A percentile compares a stretch with the other conserved stretches of the same genome.
These are phyloP conservation scores for Myxozyma geophila DNA, from an alignment of 805 yeast genomes.

Conservation along the genomic window DNA sequence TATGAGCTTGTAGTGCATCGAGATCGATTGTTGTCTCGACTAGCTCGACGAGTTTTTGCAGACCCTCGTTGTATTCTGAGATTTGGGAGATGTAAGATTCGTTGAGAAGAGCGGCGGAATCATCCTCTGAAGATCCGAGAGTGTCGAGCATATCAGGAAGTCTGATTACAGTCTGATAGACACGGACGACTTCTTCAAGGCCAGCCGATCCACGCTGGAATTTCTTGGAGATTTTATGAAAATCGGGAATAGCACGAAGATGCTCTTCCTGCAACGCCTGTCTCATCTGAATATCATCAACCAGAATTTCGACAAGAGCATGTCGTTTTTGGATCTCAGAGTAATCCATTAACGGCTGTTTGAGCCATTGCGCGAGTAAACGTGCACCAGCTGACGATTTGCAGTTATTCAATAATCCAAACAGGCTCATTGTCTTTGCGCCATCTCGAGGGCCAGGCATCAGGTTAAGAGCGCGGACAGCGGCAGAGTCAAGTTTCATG, in stretches of 20 bases:
- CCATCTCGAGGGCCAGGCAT: slow-evolving; percentile 65
- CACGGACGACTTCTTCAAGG: slow-evolving; percentile 85
- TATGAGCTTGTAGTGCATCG: slow-evolving; percentile 77
- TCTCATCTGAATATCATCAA: slow-evolving; percentile 71
- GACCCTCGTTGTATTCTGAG: slow-evolving; percentile 52
- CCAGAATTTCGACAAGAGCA: slow-evolving; percentile 68
- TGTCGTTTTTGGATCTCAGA: slow-evolving; percentile 69
- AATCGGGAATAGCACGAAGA: slow-evolving; percentile 77
- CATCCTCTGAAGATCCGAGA: slow-evolving; percentile 51
- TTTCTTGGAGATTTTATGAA: slow-evolving; percentile 74
- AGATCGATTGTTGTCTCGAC: slow-evolving; percentile 93
- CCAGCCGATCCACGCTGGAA: slow-evolving; percentile 59
- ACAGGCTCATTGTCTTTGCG: slow-evolving; percentile 63
- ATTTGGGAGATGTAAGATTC: slow-evolving; percentile 65
- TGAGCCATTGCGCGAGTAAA: slow-evolving; percentile 88
- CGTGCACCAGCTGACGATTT: slow-evolving; percentile 89
- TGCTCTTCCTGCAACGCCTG: slow-evolving; percentile 68
- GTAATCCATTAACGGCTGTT: slow-evolving; percentile 83
- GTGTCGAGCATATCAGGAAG: slow-evolving; percentile 70
- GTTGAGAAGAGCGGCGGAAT: slow-evolving; percentile 47
- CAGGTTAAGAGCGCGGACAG: slow-evolving; percentile 82
- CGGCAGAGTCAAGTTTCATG: slow-evolving; percentile 90
- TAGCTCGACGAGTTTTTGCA: slow-evolving; percentile 75
- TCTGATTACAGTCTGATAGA: slow-evolving; percentile 76
- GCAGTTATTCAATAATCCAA: slow-evolving; percentile 85